Evolutionary conservation across 768 basidiomycete species (phyloP).

Genomic region (Phylloporus sp.): DNA sequence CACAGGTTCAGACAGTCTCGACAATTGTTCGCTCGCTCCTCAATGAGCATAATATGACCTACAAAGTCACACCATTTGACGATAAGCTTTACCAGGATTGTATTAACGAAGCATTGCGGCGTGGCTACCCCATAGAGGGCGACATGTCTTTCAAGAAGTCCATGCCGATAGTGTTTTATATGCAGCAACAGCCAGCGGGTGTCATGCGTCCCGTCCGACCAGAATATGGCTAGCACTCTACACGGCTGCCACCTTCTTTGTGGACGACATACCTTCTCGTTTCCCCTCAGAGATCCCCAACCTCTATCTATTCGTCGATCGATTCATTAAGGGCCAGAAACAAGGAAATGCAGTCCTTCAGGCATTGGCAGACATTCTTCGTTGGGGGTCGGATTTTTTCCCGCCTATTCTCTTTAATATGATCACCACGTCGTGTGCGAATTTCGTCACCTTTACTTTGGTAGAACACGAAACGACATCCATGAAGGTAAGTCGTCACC

Average conservation of each 20-base stretch:
- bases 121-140: too few relatives aligned
- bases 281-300: constrained; percentile 13
- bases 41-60: too few relatives aligned
- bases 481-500: constrained; percentile 27
- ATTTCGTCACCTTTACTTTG: constrained; percentile 29
- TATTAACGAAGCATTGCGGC: too few relatives aligned
- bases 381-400: constrained; percentile 23
- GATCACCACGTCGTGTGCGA: constrained; percentile 32
- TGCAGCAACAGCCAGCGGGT: constrained; percentile 16
- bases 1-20: too few relatives aligned
- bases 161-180: too few relatives aligned
- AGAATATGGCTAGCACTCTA: constrained; percentile 34
- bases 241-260: constrained; percentile 28
- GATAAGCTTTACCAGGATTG: too few relatives aligned
- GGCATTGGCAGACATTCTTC: constrained; percentile 25
- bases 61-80: too few relatives aligned
- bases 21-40: too few relatives aligned
- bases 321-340: constrained; percentile 21
- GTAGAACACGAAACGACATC: constrained; percentile 27
- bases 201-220: constrained; percentile 22
- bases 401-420: constrained; percentile 26
- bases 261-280: constrained; percentile 31
- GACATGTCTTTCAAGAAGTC: too few relatives aligned
- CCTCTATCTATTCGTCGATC: constrained; percentile 29
- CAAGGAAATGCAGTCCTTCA: constrained; percentile 31